phyloP scores from a whole-genome alignment of 257 asterid species.

The Catharanthus roseus region DNA sequence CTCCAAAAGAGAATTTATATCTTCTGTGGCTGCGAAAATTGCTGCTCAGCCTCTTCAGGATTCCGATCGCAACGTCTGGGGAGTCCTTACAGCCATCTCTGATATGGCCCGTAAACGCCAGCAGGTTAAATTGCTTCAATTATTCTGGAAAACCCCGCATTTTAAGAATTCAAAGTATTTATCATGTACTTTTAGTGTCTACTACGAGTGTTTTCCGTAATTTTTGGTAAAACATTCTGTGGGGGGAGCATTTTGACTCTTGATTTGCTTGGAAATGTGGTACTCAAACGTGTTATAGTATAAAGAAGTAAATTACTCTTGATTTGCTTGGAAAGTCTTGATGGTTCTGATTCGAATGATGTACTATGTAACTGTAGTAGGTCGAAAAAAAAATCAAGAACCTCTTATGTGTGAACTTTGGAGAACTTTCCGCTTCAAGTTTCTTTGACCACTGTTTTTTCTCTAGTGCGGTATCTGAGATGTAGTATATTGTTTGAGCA shows the following conservation, averaged over 20 bases:
- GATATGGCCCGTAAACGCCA: constrained; percentile 81
- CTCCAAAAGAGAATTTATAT: constrained; percentile 46
- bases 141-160: not conserved
- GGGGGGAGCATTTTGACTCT: not conserved
- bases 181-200: constrained; percentile 1
- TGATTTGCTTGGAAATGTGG: not conserved
- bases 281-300: not conserved
- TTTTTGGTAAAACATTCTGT: not conserved
- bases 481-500: not conserved
- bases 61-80: constrained; percentile 90
- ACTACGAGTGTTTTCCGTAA: not conserved
- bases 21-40: constrained; percentile 60
- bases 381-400: not conserved
- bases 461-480: not conserved
- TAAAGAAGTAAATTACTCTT: not conserved
- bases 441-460: not conserved
- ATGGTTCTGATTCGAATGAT: not conserved
- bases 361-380: not conserved
- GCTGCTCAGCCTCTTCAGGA: constrained; percentile 78
- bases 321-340: not conserved
- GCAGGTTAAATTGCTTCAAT: constrained; percentile 38
- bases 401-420: not conserved
- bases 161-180: not conserved
- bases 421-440: not conserved
- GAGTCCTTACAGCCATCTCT: constrained; percentile 92